A percentile compares a stretch with the other conserved stretches of the same genome.
phyloP scores from a whole-genome alignment of 148 eudicot species.

The Fagopyrum esculentum region DNA sequence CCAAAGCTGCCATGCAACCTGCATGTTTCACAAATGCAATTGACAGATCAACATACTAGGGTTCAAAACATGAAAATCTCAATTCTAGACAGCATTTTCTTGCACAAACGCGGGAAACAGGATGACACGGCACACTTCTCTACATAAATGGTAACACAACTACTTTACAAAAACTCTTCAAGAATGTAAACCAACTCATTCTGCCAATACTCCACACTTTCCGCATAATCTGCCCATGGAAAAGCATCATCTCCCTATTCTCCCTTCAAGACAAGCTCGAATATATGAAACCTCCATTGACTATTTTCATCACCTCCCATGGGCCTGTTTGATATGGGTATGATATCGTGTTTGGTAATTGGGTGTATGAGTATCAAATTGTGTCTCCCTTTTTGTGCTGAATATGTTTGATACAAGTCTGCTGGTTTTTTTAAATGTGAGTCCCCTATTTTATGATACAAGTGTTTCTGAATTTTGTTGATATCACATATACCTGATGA shows the following conservation, averaged over 20 bases:
- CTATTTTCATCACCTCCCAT: too few relatives aligned
- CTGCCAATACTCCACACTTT: background rate
- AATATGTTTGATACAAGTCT: too few relatives aligned
- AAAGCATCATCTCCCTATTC: background rate
- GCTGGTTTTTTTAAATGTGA: too few relatives aligned
- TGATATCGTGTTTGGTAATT: too few relatives aligned
- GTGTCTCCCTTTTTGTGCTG: too few relatives aligned
- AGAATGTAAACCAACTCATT: background rate
- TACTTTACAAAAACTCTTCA: background rate
- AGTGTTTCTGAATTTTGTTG: too few relatives aligned
- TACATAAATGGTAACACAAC: background rate
- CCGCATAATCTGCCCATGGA: background rate
- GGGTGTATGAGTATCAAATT: too few relatives aligned
- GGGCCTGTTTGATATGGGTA: too few relatives aligned
- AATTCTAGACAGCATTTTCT: background rate
- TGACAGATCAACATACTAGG: background rate
- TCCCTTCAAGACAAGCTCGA: background rate
- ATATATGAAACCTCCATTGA: too few relatives aligned
- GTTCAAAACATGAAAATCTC: background rate
- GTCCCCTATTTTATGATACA: too few relatives aligned
- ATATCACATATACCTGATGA: too few relatives aligned
- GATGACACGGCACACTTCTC: background rate
- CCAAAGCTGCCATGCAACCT: slow-evolving; percentile 63
- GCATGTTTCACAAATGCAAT: slow-evolving; percentile 10
- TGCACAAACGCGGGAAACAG: background rate